A percentile compares a stretch with the other conserved stretches of the same genome.
These are phyloP conservation scores for Diversispora eburnea DNA, from an alignment of 192 early-diverging fungal species.

Conservation along the genomic window DNA sequence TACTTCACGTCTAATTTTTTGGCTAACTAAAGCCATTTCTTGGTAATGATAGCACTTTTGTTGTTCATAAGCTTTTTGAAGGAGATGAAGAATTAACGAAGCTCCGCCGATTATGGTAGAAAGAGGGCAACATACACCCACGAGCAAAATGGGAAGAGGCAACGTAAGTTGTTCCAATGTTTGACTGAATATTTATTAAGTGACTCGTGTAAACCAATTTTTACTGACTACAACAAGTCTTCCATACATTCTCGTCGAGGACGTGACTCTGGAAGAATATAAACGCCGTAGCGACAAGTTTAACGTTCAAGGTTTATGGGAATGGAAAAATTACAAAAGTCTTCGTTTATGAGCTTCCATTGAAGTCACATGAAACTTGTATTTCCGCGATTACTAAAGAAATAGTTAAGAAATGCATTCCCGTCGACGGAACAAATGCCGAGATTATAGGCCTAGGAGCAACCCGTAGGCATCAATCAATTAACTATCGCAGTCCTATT, in stretches of 20 bases:
- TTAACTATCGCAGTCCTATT: neutral
- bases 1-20: too few relatives aligned
- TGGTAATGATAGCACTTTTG: too few relatives aligned
- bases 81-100: neutral
- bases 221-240: conserved; percentile 18
- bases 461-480: conserved; percentile 10
- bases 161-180: neutral
- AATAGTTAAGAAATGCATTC: too few relatives aligned
- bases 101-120: neutral
- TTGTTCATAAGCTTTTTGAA: too few relatives aligned
- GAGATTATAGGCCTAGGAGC: neutral
- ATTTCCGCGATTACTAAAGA: neutral
- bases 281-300: neutral
- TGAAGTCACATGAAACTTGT: neutral
- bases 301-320: conserved; percentile 4
- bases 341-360: too few relatives aligned
- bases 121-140: neutral
- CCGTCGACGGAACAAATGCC: neutral
- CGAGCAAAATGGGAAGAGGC: conserved; percentile 17
- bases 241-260: conserved; percentile 4
- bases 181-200: neutral
- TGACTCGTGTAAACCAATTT: neutral
- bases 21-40: too few relatives aligned
- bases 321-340: too few relatives aligned
- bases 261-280: conserved; percentile 11